These are phyloP conservation scores for Pisolithus thermaeus DNA, from an alignment of 1,284 basidiomycete species.

Conservation along the genomic window DNA sequence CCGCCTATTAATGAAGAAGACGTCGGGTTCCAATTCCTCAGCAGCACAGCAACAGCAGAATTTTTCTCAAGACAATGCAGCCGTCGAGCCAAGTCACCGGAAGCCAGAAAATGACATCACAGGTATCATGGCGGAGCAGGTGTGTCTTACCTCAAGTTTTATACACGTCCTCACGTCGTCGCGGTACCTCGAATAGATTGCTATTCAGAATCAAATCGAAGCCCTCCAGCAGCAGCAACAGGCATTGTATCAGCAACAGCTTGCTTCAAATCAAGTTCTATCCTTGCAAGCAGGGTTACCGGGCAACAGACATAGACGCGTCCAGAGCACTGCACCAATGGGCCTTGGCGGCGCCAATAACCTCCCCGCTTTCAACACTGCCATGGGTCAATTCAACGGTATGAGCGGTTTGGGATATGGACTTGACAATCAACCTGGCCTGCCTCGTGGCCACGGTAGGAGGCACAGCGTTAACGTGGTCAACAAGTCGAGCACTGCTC, in stretches of 20 bases:
- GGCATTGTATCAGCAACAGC: conserved; percentile 80
- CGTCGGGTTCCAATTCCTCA: conserved; percentile 75
- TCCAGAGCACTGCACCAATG: conserved; percentile 80
- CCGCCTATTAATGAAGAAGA: conserved; percentile 78
- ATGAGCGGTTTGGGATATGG: conserved; percentile 52
- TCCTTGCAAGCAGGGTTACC: conserved; percentile 64
- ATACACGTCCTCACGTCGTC: conserved; percentile 5
- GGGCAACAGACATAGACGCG: conserved; percentile 75
- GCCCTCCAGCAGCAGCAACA: conserved; percentile 86
- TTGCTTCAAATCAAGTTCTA: conserved; percentile 70
- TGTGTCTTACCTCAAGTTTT: conserved; percentile 8
- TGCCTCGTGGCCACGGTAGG: conserved; percentile 83
- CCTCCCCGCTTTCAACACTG: conserved; percentile 45
- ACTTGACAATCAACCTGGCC: conserved; percentile 57
- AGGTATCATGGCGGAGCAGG: conserved; percentile 89
- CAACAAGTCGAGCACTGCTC: conserved; percentile 54
- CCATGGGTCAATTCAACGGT: conserved; percentile 66
- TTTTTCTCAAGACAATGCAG: conserved; percentile 32
- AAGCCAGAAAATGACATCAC: conserved; percentile 70
- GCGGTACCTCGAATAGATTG: conserved; percentile 53
- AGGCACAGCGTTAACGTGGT: conserved; percentile 94
- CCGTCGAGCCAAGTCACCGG: conserved; percentile 43
- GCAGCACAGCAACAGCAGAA: conserved; percentile 40
- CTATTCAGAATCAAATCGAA: conserved; percentile 87
- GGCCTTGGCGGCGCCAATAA: conserved; percentile 40